A percentile compares a stretch with the other conserved stretches of the same genome.
Evolutionary conservation across 1,284 basidiomycete species (phyloP).

Genomic region (Ustilago tritici): DNA sequence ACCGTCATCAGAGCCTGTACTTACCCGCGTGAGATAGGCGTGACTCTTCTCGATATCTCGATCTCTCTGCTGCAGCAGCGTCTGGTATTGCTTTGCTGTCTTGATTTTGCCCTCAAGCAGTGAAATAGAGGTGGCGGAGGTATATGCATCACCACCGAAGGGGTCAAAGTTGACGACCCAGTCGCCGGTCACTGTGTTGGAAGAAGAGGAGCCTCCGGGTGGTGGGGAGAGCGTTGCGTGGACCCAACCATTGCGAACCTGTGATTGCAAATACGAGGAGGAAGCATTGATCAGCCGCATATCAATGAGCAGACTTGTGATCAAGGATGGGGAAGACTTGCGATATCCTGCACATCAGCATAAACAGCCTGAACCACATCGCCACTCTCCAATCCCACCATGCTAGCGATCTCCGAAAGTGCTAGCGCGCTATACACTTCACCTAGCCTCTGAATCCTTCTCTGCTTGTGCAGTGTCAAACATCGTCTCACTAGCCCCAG

Average conservation of each 20-base stretch:
- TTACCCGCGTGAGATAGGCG: slow-evolving; percentile 34
- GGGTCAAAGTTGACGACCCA: slow-evolving; percentile 39
- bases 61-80: slow-evolving; percentile 39
- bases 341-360: slow-evolving; percentile 78
- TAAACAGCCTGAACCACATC: slow-evolving; percentile 73
- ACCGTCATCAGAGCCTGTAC: not conserved
- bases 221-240: slow-evolving; percentile 27
- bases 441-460: slow-evolving; percentile 81
- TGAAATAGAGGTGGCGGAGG: slow-evolving; percentile 21
- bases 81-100: slow-evolving; percentile 47
- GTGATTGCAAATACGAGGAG: not conserved
- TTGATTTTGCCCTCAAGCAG: slow-evolving; percentile 41
- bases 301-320: not conserved
- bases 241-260: slow-evolving; percentile 43
- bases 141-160: slow-evolving; percentile 32
- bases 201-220: slow-evolving; percentile 2
- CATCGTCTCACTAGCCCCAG: slow-evolving; percentile 78
- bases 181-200: slow-evolving; percentile 9
- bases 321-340: slow-evolving; percentile 68
- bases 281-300: not conserved
- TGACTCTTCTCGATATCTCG: slow-evolving; percentile 37
- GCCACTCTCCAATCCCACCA: slow-evolving; percentile 73
- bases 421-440: slow-evolving; percentile 81
- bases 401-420: slow-evolving; percentile 77
- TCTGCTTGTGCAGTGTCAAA: slow-evolving; percentile 77